Percentiles rank a stretch among this genome's conserved stretches.
Conservation (phyloP, 73 alveolate genomes). For the Paramecium biaurelia region DNA sequence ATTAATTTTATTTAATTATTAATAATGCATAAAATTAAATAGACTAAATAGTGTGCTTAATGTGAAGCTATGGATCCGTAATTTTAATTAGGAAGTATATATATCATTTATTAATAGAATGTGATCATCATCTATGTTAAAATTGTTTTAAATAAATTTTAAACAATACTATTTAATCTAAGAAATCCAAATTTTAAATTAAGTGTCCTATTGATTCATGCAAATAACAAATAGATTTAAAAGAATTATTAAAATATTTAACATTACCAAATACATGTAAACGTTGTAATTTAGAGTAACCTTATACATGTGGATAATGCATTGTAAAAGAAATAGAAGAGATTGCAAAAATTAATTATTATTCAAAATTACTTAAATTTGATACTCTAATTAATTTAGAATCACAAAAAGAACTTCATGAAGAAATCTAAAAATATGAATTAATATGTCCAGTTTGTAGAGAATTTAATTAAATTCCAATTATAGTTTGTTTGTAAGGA, state of each 20-base stretch:
- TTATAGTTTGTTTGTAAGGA: not conserved
- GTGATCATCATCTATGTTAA: not conserved
- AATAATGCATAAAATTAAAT: not conserved
- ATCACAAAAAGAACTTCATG: not conserved
- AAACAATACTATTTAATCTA: not conserved
- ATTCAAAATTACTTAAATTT: not conserved
- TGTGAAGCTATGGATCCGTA: not conserved
- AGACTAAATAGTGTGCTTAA: conserved; percentile 13
- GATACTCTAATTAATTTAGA: not conserved
- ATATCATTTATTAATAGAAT: not conserved
- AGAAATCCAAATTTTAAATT: not conserved
- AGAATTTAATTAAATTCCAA: conserved; percentile 41
- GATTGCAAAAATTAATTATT: conserved; percentile 14
- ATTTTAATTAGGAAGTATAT: not conserved
- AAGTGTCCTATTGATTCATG: not conserved
- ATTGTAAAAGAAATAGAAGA: conserved; percentile 21
- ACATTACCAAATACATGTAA: not conserved
- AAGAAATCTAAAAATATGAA: not conserved
- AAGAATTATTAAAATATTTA: not conserved
- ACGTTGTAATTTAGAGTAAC: not conserved
- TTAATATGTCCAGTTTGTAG: conserved; percentile 38
- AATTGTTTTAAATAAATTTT: not conserved
- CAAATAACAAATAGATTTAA: not conserved
- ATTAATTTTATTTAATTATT: not conserved
- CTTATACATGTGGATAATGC: not conserved